Base-by-base conservation (phyloP, 306 rosid species). In the Alnus rubra region DNA sequence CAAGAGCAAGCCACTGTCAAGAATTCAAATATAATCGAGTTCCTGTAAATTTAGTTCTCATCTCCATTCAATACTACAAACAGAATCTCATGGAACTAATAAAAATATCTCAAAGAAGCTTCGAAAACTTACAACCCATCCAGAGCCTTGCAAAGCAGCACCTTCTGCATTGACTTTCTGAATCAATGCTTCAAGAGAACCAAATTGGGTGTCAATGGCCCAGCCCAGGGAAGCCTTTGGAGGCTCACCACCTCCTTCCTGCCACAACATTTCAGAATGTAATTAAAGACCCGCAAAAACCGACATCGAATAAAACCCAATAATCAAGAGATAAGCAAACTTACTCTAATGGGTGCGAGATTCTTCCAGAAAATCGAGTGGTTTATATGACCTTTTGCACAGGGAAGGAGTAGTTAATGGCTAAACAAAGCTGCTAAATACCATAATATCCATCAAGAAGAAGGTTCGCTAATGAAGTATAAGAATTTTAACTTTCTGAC, bases 91-190 rank as follows among this genome's bases (percentile, higher is more conserved):
- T 1, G 39, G 16, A 31, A 33, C 31, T 44, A 4, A 28, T 7
- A 52, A 10, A 11, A 50, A 10, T 9, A 58, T 19, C 0, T 11
- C 23, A 35, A 47, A 54, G 19, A 69, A 5, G 63, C 11, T 9
- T 58, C 44, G 19, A 45, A 51, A 80, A 69, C 83, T 75, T 71
- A 89, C 92, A 86, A 86, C 92, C 92, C 92, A 89, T 82, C 92
- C 92, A 52, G 92, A 89, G 47, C 92, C 92, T 82, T 86, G 92
- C 70, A 89, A 76, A 47, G 84, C 92, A 69, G 90, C 87, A 11
- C 88, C 92, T 81, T 86, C 88, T 13, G 90, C 75, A 45, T 80
- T 88, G 50, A 84, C 49, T 51, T 77, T 84, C 71, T 84, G 62
- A 60, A 84, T 83, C 65, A 88, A 73, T 47, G 74, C 63, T 9